Evolutionary conservation across 2,329 filamentous ascomycete genomes (phyloP).

Genomic region (Trichoderma brevicompactum): DNA sequence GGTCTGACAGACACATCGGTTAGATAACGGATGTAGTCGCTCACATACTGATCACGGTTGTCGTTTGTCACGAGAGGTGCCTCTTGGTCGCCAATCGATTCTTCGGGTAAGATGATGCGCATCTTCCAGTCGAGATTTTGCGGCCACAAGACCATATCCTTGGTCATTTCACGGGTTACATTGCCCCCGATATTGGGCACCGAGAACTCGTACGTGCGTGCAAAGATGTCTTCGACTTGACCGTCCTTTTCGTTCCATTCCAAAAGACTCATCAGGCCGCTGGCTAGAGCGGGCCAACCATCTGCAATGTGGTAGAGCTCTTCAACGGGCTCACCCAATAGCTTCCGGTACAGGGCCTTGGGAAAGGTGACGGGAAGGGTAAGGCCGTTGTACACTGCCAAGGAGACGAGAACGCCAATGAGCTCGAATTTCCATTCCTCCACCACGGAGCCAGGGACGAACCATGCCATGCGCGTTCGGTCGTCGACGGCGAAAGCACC

Average conservation of each 20-base stretch:
- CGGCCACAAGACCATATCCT: conserved; percentile 54
- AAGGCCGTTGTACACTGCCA: conserved; percentile 91
- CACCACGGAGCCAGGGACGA: conserved; percentile 79
- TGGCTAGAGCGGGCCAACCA: conserved; percentile 83
- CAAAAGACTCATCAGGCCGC: conserved; percentile 71
- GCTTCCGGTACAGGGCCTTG: conserved; percentile 77
- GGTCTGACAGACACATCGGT: conserved; percentile 75
- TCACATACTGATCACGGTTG: conserved; percentile 78
- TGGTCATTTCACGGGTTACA: conserved; percentile 61
- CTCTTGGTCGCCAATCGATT: conserved; percentile 45
- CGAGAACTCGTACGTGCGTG: conserved; percentile 86
- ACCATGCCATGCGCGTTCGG: conserved; percentile 82
- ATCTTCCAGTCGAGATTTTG: conserved; percentile 48
- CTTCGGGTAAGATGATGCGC: conserved; percentile 28
- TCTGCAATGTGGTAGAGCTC: conserved; percentile 79
- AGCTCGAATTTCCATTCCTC: conserved; percentile 90
- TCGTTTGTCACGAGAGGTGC: conserved; percentile 77
- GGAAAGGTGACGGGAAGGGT: conserved; percentile 91
- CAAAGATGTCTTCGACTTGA: conserved; percentile 78
- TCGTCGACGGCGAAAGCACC: conserved; percentile 81
- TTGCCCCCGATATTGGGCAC: conserved; percentile 61
- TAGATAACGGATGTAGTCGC: conserved; percentile 83
- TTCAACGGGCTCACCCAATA: conserved; percentile 71
- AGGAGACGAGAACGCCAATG: conserved; percentile 81
- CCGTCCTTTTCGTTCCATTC: conserved; percentile 78